phyloP scores from a whole-genome alignment of 2,329 filamentous ascomycete genomes.

The Neobulgaria alba region DNA sequence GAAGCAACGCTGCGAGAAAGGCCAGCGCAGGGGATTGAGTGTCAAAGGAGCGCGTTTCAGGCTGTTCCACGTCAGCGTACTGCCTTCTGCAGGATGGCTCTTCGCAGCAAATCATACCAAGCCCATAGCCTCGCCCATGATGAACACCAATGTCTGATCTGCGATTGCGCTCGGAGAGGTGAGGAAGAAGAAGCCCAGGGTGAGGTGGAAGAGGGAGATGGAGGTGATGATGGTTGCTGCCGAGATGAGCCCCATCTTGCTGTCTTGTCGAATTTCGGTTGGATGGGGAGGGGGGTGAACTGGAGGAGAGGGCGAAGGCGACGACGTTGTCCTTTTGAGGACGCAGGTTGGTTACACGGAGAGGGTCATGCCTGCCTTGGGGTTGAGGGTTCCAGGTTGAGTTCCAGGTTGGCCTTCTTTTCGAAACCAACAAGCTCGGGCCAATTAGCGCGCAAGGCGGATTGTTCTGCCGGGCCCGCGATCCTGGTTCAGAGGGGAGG shows the following conservation, averaged over 20 bases:
- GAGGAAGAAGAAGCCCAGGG: constrained; percentile 76
- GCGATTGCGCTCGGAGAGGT: constrained; percentile 62
- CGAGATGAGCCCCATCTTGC: constrained; percentile 70
- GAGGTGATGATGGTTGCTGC: constrained; percentile 73
- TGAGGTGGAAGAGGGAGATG: constrained; percentile 76
- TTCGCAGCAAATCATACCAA: constrained; percentile 45
- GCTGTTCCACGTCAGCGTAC: constrained; percentile 34
- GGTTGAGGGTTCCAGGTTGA: too few species aligned
- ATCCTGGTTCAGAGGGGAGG: constrained; percentile 6
- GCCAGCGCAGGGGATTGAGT: constrained; percentile 61
- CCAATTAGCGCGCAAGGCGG: constrained; percentile 5
- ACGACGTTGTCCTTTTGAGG: neutral
- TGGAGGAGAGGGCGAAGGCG: neutral
- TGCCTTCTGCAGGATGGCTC: neutral
- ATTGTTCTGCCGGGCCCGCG: constrained; percentile 9
- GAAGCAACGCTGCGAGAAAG: constrained; percentile 61
- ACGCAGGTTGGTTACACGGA: neutral
- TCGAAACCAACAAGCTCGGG: neutral
- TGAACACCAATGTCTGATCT: constrained; percentile 70
- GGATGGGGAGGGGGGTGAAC: neutral
- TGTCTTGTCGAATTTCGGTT: neutral
- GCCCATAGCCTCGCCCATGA: constrained; percentile 76
- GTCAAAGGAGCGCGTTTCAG: constrained; percentile 58
- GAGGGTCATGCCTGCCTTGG: neutral
- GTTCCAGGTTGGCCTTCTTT: neutral